Percentiles rank a stretch among this genome's conserved stretches.
Conservation (phyloP, 2,329 filamentous ascomycete genomes). For the Dothiorella sarmentorum region DNA sequence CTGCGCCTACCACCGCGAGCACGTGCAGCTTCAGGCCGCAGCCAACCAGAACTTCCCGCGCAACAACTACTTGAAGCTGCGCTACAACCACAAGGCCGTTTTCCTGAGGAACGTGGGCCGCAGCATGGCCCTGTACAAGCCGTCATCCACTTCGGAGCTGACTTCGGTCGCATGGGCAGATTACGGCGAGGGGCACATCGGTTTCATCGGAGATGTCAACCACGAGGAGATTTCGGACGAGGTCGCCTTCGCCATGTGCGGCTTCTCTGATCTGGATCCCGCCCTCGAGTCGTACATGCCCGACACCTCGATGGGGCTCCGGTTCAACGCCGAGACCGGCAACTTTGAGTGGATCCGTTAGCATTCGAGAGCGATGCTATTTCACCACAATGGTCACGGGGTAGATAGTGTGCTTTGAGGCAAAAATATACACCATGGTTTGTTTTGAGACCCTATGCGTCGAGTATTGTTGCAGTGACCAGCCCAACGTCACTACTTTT, state of each 20-base stretch:
- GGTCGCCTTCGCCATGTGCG: neutral
- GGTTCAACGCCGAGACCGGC: too few relatives aligned
- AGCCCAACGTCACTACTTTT: too few relatives aligned
- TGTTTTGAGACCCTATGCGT: too few relatives aligned
- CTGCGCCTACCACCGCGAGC: neutral
- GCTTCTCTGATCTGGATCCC: neutral
- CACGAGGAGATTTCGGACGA: neutral
- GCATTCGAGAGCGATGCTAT: too few relatives aligned
- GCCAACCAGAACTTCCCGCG: neutral
- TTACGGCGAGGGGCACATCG: neutral
- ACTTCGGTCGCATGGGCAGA: neutral
- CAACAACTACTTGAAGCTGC: neutral
- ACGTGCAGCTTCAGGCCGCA: neutral
- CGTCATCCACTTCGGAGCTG: too few relatives aligned
- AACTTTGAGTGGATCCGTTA: too few relatives aligned
- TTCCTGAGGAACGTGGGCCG: neutral
- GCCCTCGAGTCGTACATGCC: neutral
- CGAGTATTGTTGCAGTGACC: too few relatives aligned
- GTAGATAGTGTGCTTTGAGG: too few relatives aligned
- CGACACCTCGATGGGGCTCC: neutral
- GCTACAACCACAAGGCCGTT: neutral
- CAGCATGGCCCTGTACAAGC: neutral
- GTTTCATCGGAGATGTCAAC: neutral
- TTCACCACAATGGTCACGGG: too few relatives aligned
- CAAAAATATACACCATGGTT: too few relatives aligned